These are phyloP conservation scores for Saccharomycopsis hybrid DNA, from an alignment of 1,139 yeast species.

Conservation along the genomic window DNA sequence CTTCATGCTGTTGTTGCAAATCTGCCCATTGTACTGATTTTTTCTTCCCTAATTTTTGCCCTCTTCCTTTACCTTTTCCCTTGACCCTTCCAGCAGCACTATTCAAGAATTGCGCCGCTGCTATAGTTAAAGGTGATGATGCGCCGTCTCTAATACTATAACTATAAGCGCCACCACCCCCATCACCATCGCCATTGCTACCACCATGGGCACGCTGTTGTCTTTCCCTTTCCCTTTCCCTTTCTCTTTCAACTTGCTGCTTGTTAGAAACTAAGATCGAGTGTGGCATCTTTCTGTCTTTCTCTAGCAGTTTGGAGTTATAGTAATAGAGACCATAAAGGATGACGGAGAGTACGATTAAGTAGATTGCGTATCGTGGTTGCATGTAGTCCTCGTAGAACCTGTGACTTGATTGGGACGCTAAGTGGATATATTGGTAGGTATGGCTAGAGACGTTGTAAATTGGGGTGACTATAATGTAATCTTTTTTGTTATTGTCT, in stretches of 20 bases:
- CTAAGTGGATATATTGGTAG: constrained; percentile 1
- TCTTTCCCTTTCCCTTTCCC: no score
- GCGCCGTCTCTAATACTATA: no score
- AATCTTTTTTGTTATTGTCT: background rate
- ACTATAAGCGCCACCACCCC: no score
- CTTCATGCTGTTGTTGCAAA: constrained; percentile 7
- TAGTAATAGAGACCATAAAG: constrained; percentile 19
- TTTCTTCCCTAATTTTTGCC: constrained; percentile 6
- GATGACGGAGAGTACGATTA: constrained; percentile 7
- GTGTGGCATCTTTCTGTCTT: constrained; percentile 1
- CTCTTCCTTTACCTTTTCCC: background rate
- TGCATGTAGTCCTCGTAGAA: constrained; percentile 10
- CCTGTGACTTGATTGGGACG: background rate
- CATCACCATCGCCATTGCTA: background rate
- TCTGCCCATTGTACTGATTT: constrained; percentile 23
- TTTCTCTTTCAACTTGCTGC: background rate
- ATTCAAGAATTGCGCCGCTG: background rate
- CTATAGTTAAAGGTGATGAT: background rate
- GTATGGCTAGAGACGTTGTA: constrained; percentile 10
- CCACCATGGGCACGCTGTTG: background rate
- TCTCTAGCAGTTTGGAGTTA: constrained; percentile 6
- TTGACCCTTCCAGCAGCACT: background rate
- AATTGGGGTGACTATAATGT: constrained; percentile 14
- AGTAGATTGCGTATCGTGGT: constrained; percentile 17
- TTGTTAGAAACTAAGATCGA: constrained; percentile 13